These are phyloP conservation scores for Centrapalus pauciflorus DNA, from an alignment of 129 eudicot genomes.

Conservation along the genomic window DNA sequence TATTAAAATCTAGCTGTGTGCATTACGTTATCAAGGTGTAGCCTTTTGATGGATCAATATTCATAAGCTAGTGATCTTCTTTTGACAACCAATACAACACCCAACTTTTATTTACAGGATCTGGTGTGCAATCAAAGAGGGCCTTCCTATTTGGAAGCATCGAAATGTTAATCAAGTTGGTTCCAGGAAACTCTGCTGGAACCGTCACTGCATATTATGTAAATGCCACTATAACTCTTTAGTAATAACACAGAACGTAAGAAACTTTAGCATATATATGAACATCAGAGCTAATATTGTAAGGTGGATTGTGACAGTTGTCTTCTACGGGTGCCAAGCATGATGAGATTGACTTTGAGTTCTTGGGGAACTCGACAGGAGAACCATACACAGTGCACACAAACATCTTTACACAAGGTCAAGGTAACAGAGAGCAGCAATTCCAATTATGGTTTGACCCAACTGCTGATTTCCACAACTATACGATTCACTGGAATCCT, in stretches of 20 bases:
- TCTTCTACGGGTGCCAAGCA: conserved; percentile 52
- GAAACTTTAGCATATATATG: background rate
- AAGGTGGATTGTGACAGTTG: conserved; percentile 23
- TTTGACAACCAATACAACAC: no score
- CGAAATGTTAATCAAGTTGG: conserved; percentile 53
- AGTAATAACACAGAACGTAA: background rate
- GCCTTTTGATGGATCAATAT: no score
- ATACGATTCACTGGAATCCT: conserved; percentile 77
- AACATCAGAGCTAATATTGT: background rate
- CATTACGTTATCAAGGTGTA: no score
- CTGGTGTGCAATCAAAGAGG: conserved; percentile 50
- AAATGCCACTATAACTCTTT: conserved; percentile 12
- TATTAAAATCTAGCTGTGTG: background rate
- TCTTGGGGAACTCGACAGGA: conserved; percentile 61
- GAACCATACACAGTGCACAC: conserved; percentile 75
- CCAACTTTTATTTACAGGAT: conserved; percentile 30
- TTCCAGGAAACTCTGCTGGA: conserved; percentile 59
- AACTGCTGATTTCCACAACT: conserved; percentile 54
- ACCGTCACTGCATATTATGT: conserved; percentile 61
- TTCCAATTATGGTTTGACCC: conserved; percentile 76
- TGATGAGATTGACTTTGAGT: conserved; percentile 80
- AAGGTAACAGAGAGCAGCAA: conserved; percentile 63
- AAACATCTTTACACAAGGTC: conserved; percentile 56
- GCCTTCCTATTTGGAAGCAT: conserved; percentile 53
- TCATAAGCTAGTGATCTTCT: background rate